Evolutionary conservation across 1,284 basidiomycete species (phyloP).

Genomic region (Apiotrichum gracile): DNA sequence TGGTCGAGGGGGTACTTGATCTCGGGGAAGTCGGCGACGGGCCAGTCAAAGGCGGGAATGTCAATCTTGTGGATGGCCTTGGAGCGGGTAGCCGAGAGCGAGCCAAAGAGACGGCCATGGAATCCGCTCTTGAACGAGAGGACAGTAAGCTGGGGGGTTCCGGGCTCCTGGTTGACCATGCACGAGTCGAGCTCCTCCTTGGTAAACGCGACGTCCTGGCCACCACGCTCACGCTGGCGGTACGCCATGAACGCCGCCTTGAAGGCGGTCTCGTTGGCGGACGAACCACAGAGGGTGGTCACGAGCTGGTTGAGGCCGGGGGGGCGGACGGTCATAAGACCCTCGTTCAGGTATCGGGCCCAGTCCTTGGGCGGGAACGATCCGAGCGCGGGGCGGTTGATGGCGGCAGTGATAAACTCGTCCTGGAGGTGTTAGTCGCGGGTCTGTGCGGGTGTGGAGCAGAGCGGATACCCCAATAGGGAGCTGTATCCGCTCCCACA

Average conservation of each 20-base stretch:
- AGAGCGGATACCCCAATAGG: no score
- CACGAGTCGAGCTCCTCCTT: slow-evolving; percentile 46
- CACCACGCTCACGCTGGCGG: slow-evolving; percentile 33
- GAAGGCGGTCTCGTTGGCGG: slow-evolving; percentile 51
- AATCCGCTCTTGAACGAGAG: slow-evolving; percentile 53
- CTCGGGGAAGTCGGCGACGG: slow-evolving; percentile 51
- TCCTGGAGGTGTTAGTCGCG: slow-evolving; percentile 2
- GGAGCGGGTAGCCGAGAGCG: slow-evolving; percentile 51
- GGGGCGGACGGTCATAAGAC: slow-evolving; percentile 51
- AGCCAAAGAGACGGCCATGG: slow-evolving; percentile 52
- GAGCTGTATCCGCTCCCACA: neutral
- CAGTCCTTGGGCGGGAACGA: slow-evolving; percentile 53
- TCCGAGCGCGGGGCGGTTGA: slow-evolving; percentile 54
- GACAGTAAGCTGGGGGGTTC: slow-evolving; percentile 51
- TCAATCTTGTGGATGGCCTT: slow-evolving; percentile 55
- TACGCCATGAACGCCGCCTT: slow-evolving; percentile 53
- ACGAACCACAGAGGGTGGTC: slow-evolving; percentile 46
- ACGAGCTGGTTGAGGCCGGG: slow-evolving; percentile 51
- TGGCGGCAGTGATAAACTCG: slow-evolving; percentile 17
- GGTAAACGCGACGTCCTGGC: slow-evolving; percentile 24
- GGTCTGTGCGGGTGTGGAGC: neutral
- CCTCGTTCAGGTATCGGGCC: slow-evolving; percentile 48
- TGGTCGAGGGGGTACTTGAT: slow-evolving; percentile 53
- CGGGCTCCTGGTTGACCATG: slow-evolving; percentile 53
- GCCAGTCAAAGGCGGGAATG: slow-evolving; percentile 56